These are phyloP conservation scores for Histomonas meleagridis DNA, from an alignment of 208 protist genomes.

Conservation along the genomic window DNA sequence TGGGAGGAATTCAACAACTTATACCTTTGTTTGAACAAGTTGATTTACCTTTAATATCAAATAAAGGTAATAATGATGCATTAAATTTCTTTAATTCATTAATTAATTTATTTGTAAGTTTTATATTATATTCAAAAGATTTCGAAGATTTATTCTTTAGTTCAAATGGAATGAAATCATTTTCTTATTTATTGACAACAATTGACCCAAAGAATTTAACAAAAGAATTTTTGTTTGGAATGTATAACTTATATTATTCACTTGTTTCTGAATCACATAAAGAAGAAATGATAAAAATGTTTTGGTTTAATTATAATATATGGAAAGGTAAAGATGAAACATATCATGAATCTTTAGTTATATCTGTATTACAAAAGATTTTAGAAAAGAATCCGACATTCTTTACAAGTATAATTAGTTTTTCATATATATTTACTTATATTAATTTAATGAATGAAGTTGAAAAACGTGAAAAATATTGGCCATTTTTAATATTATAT, in stretches of 20 bases:
- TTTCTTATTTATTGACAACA: neutral
- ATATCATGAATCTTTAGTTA: neutral
- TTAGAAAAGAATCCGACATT: too few relatives aligned
- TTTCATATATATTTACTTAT: too few relatives aligned
- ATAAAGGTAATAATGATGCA: neutral
- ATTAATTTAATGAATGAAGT: too few relatives aligned
- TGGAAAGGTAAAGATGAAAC: too few relatives aligned
- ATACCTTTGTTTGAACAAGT: neutral
- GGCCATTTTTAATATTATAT: neutral
- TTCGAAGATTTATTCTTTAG: neutral
- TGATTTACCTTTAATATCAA: neutral
- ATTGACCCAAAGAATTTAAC: neutral
- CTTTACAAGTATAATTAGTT: neutral
- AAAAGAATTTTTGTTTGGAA: neutral
- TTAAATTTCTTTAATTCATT: neutral
- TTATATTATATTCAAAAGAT: neutral
- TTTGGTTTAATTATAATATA: neutral
- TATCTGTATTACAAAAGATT: too few relatives aligned
- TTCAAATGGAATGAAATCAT: neutral
- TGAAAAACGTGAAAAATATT: neutral
- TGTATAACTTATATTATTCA: neutral
- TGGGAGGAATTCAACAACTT: neutral
- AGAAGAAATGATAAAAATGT: neutral
- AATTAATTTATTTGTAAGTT: neutral
- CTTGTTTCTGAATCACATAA: neutral